Evolutionary conservation across 2,329 filamentous ascomycete species (phyloP).

Genomic region (Chaetomium sp.): DNA sequence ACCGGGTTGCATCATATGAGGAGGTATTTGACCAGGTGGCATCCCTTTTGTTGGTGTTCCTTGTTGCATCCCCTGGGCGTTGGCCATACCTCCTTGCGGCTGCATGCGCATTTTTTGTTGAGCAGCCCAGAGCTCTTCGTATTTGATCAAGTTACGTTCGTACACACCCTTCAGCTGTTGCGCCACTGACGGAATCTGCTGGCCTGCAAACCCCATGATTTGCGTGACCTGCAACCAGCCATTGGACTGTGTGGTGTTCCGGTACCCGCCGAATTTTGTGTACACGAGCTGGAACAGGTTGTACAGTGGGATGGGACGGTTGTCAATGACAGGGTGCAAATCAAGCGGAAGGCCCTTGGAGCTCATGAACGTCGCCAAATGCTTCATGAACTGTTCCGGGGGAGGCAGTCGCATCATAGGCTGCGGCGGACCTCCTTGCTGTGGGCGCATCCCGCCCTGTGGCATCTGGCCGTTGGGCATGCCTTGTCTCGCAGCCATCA

Average conservation of each 20-base stretch:
- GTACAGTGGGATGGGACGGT: conserved; percentile 67
- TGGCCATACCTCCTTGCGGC: conserved; percentile 28
- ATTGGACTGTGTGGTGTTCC: conserved; percentile 61
- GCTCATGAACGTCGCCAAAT: conserved; percentile 70
- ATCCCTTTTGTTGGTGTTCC: conserved; percentile 41
- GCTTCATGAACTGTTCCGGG: conserved; percentile 70
- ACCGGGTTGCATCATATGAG: conserved; percentile 36
- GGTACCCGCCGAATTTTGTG: conserved; percentile 66
- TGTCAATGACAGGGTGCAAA: conserved; percentile 63
- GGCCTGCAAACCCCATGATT: conserved; percentile 53
- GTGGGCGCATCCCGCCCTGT: conserved; percentile 29
- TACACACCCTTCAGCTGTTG: conserved; percentile 68
- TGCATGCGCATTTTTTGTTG: conserved; percentile 40
- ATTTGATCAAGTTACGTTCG: conserved; percentile 66
- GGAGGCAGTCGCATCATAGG: conserved; percentile 37
- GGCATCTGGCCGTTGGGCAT: conserved; percentile 53
- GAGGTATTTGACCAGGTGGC: conserved; percentile 33
- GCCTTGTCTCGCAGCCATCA: conserved; percentile 46
- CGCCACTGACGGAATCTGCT: conserved; percentile 59
- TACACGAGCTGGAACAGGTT: conserved; percentile 72
- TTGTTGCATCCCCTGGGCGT: conserved; percentile 31
- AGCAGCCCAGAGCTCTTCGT: conserved; percentile 63
- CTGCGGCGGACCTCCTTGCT: conserved; percentile 40
- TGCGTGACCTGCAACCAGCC: conserved; percentile 69
- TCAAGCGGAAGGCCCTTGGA: conserved; percentile 68